Percentiles rank a stretch among this genome's conserved stretches.
phyloP scores from a whole-genome alignment of 345 rosid species.

The Euphorbia lathyris region DNA sequence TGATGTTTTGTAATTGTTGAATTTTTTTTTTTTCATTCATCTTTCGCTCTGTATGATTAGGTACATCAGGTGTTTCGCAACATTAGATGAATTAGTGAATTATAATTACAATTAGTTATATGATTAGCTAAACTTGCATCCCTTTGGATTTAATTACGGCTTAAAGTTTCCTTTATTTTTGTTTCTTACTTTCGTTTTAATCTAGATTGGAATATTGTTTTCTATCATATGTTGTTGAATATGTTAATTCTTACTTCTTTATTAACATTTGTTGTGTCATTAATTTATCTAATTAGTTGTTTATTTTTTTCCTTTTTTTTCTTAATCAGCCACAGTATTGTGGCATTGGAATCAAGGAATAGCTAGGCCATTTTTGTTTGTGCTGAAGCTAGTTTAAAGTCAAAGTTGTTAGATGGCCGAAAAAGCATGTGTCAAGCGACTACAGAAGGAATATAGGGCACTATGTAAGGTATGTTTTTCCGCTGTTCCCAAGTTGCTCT shows the following conservation, averaged over 20 bases:
- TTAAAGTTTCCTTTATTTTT: no score
- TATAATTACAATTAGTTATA: neutral
- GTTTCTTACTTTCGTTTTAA: no score
- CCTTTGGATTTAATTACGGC: neutral
- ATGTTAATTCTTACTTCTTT: neutral
- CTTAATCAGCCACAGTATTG: slow-evolving; percentile 10
- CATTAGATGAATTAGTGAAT: neutral
- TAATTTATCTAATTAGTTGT: slow-evolving; percentile 5
- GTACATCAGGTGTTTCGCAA: neutral
- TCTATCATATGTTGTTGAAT: neutral
- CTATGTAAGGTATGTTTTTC: slow-evolving; percentile 72
- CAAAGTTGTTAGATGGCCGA: slow-evolving; percentile 59
- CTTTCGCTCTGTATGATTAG: neutral
- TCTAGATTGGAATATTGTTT: neutral
- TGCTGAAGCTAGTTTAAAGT: slow-evolving; percentile 11
- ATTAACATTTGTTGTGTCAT: neutral
- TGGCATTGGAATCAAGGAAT: slow-evolving; percentile 15
- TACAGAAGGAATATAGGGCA: slow-evolving; percentile 95
- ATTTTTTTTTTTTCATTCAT: no score
- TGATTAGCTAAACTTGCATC: neutral
- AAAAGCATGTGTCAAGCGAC: slow-evolving; percentile 86
- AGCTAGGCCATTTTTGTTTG: neutral
- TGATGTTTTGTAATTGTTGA: neutral
- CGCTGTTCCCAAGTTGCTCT: neutral
- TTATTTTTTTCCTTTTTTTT: neutral